These are phyloP conservation scores for Kuraishia floccosa DNA, from an alignment of 805 yeast genomes.

Conservation along the genomic window DNA sequence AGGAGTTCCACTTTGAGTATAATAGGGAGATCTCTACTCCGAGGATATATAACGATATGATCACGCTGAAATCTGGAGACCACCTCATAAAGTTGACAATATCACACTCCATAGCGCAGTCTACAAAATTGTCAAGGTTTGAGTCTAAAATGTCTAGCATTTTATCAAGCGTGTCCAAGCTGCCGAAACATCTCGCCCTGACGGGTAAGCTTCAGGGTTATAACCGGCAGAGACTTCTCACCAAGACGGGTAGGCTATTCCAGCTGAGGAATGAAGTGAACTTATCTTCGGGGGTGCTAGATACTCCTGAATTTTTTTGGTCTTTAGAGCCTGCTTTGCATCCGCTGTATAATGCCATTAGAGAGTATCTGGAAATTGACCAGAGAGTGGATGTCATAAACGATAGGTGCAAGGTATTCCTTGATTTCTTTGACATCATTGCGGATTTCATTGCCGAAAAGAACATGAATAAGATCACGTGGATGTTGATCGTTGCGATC, in stretches of 20 bases:
- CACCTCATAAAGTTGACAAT: slow-evolving; percentile 86
- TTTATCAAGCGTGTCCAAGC: slow-evolving; percentile 72
- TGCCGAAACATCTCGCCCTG: slow-evolving; percentile 83
- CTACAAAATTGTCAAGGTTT: slow-evolving; percentile 82
- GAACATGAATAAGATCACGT: slow-evolving; percentile 84
- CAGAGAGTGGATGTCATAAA: slow-evolving; percentile 89
- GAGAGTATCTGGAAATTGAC: slow-evolving; percentile 91
- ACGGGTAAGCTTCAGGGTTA: slow-evolving; percentile 77
- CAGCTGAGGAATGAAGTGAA: slow-evolving; percentile 90
- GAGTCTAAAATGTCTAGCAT: slow-evolving; percentile 86
- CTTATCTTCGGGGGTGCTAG: slow-evolving; percentile 78
- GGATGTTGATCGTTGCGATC: slow-evolving; percentile 79
- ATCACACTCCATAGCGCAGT: slow-evolving; percentile 96
- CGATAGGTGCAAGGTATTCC: slow-evolving; percentile 86
- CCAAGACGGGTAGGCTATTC: slow-evolving; percentile 84
- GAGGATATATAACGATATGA: slow-evolving; percentile 86
- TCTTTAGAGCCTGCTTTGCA: slow-evolving; percentile 89
- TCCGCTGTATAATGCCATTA: slow-evolving; percentile 79
- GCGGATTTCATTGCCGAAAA: slow-evolving; percentile 92
- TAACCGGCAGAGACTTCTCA: slow-evolving; percentile 72
- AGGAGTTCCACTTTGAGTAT: slow-evolving; percentile 72
- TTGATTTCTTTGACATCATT: slow-evolving; percentile 87
- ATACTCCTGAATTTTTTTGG: slow-evolving; percentile 97
- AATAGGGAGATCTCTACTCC: slow-evolving; percentile 33
- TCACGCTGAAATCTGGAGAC: slow-evolving; percentile 82